Percentiles rank a stretch among this genome's conserved stretches.
Evolutionary conservation across 1,139 yeast genomes (phyloP).

Genomic region (Hyphopichia buzzinii): DNA sequence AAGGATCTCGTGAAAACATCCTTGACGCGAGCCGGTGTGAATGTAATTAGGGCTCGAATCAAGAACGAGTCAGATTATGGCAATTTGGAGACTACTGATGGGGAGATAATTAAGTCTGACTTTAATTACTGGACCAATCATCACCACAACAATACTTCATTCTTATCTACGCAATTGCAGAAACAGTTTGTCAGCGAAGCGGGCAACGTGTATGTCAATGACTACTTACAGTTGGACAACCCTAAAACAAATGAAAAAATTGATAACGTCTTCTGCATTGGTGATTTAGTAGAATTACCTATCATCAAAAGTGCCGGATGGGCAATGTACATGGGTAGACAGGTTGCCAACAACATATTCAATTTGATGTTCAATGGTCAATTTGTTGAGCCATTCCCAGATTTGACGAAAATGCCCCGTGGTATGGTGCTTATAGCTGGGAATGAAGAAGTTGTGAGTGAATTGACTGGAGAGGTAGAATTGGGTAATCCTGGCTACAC

Average conservation of each 20-base stretch:
- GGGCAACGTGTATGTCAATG: slow-evolving; percentile 33
- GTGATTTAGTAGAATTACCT: slow-evolving; percentile 41
- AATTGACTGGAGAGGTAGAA: slow-evolving; percentile 35
- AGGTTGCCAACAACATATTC: slow-evolving; percentile 35
- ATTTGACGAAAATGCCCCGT: slow-evolving; percentile 30
- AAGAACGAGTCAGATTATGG: slow-evolving; percentile 24
- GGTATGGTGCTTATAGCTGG: slow-evolving; percentile 49
- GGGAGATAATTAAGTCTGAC: slow-evolving; percentile 28
- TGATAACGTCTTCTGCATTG: slow-evolving; percentile 35
- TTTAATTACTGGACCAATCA: slow-evolving; percentile 46
- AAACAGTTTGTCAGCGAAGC: slow-evolving; percentile 21
- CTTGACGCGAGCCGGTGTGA: slow-evolving; percentile 20
- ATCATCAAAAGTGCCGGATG: slow-evolving; percentile 48
- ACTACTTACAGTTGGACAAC: slow-evolving; percentile 33
- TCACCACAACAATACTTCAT: slow-evolving; percentile 38
- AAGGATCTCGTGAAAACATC: slow-evolving; percentile 25
- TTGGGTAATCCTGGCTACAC: slow-evolving; percentile 36
- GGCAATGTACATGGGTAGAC: slow-evolving; percentile 47
- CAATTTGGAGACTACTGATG: slow-evolving; percentile 27
- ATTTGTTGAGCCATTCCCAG: slow-evolving; percentile 37
- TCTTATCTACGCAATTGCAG: slow-evolving; percentile 18
- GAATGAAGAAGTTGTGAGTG: slow-evolving; percentile 39
- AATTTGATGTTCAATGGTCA: slow-evolving; percentile 27
- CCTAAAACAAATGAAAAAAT: slow-evolving; percentile 11
- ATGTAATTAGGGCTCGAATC: slow-evolving; percentile 25